Conservation (phyloP, 257 asterid species). For the Solanum sejunctum region DNA sequence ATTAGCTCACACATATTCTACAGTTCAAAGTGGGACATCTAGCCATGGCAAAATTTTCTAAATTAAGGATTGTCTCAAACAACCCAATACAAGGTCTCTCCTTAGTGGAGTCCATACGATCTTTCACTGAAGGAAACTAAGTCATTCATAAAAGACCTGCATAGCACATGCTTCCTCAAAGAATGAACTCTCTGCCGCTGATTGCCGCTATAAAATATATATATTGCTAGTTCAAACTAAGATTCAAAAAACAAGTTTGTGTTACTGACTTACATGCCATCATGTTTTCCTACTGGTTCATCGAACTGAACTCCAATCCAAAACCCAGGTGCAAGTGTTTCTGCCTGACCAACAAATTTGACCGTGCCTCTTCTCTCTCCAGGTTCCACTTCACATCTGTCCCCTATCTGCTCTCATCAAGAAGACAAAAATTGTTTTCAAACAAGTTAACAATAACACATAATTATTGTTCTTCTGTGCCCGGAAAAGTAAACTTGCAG, state of each 20-base stretch:
- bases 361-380: slow-evolving; percentile 82
- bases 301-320: slow-evolving; percentile 93
- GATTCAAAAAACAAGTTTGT: background rate
- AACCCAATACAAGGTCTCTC: background rate
- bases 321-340: slow-evolving; percentile 77
- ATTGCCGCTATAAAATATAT: background rate
- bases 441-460: background rate
- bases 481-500: background rate
- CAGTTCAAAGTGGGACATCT: background rate
- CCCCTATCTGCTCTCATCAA: slow-evolving; percentile 49
- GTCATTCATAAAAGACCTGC: background rate
- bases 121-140: background rate
- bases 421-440: background rate
- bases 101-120: background rate
- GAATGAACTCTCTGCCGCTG: background rate
- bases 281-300: slow-evolving; percentile 91
- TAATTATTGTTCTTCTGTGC: background rate
- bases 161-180: background rate
- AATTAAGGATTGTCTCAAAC: background rate
- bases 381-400: slow-evolving; percentile 86
- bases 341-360: slow-evolving; percentile 80
- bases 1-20: background rate
- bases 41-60: background rate
- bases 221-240: background rate
- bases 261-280: slow-evolving; percentile 64